Conservation (phyloP, 176 grass and related monocot species). For the Rhynchospora tenuis region DNA sequence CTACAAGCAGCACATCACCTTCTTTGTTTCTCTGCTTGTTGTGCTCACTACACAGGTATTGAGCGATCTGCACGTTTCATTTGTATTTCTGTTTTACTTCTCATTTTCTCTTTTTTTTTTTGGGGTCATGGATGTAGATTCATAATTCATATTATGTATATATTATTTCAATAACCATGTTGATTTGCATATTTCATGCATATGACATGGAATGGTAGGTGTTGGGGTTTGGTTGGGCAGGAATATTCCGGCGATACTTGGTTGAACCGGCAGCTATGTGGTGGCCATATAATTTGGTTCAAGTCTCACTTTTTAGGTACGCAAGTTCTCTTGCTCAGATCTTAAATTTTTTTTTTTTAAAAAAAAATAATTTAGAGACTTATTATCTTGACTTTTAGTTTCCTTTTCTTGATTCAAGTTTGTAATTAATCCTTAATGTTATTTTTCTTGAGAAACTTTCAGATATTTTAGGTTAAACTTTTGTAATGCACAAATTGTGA, state of each 20-base stretch:
- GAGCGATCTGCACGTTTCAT: neutral
- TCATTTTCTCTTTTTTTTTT: neutral
- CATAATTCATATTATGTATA: neutral
- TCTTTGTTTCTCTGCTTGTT: slow-evolving; percentile 84
- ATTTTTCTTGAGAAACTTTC: neutral
- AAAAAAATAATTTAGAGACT: neutral
- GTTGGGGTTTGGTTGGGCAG: slow-evolving; percentile 86
- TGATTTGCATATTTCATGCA: neutral
- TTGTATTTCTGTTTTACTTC: neutral
- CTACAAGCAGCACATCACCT: slow-evolving; percentile 73
- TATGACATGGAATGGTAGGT: slow-evolving; percentile 27
- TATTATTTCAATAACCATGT: neutral
- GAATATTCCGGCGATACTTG: slow-evolving; percentile 91
- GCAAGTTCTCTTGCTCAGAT: neutral
- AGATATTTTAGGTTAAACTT: neutral
- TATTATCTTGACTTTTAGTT: neutral
- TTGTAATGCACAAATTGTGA: neutral
- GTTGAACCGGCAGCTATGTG: slow-evolving; percentile 95
- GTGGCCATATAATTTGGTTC: slow-evolving; percentile 95
- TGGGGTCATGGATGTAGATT: neutral
- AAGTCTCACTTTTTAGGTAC: slow-evolving; percentile 96
- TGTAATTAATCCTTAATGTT: neutral
- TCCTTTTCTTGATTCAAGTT: neutral
- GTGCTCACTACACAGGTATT: slow-evolving; percentile 80
- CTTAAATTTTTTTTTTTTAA: neutral